A percentile compares a stretch with the other conserved stretches of the same genome.
These are phyloP conservation scores for Paramyrothecium roridum DNA, from an alignment of 2,329 filamentous ascomycete species.

Conservation along the genomic window DNA sequence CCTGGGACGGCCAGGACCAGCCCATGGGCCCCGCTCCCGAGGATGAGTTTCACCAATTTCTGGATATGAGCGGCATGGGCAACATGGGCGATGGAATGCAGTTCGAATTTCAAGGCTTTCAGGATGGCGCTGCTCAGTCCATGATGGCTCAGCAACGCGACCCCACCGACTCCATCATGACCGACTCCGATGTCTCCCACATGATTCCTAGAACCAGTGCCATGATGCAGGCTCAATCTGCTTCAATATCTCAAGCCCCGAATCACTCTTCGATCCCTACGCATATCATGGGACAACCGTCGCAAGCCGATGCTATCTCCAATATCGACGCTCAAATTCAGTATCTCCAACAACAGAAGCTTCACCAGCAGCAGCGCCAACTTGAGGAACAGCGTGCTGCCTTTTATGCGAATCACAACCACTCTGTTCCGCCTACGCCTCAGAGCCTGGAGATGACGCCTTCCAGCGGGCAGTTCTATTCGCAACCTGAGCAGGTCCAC, in stretches of 20 bases:
- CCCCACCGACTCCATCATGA: slow-evolving; percentile 31
- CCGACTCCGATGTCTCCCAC: slow-evolving; percentile 23
- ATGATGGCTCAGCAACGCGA: slow-evolving; percentile 26
- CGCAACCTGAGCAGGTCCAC: slow-evolving; percentile 49
- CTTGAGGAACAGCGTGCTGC: slow-evolving; percentile 55
- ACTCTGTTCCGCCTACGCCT: slow-evolving; percentile 73
- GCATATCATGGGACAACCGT: slow-evolving; percentile 36
- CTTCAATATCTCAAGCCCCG: slow-evolving; percentile 44
- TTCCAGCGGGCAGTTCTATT: slow-evolving; percentile 55
- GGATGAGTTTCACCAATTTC: slow-evolving; percentile 63
- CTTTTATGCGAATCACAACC: slow-evolving; percentile 52
- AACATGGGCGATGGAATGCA: slow-evolving; percentile 50
- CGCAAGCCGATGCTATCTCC: slow-evolving; percentile 46
- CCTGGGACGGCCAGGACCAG: slow-evolving; percentile 57
- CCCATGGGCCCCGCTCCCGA: slow-evolving; percentile 47
- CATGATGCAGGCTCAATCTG: slow-evolving; percentile 42
- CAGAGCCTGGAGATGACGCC: slow-evolving; percentile 76
- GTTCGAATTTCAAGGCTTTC: slow-evolving; percentile 60
- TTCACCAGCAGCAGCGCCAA: slow-evolving; percentile 58
- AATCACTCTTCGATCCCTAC: slow-evolving; percentile 43
- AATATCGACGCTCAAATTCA: slow-evolving; percentile 65
- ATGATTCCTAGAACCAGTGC: slow-evolving; percentile 25
- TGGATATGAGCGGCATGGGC: slow-evolving; percentile 57
- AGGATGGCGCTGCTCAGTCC: slow-evolving; percentile 30
- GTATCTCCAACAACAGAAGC: slow-evolving; percentile 61